These are phyloP conservation scores for Chenopodium quinoa DNA, from an alignment of 148 eudicot species.

Conservation along the genomic window DNA sequence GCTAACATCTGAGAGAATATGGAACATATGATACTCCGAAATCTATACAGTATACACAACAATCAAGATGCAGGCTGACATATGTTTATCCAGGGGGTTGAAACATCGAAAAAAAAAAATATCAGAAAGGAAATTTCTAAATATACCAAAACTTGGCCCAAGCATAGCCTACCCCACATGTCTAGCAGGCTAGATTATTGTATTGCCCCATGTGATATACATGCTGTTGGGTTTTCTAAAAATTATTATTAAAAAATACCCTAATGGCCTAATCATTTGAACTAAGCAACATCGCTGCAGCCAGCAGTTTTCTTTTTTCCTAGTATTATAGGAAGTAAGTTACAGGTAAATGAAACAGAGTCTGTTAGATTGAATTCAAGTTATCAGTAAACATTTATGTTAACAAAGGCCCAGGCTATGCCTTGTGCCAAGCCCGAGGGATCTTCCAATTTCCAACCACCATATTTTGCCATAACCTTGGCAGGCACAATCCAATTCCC, in stretches of 20 bases:
- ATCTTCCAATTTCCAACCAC: too few relatives aligned
- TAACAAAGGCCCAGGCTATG: too few relatives aligned
- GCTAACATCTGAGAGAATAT: neutral
- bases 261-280: neutral
- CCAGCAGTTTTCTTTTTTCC: neutral
- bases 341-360: neutral
- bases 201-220: neutral
- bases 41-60: neutral
- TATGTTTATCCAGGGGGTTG: neutral
- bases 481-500: too few relatives aligned
- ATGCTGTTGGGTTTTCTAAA: too few relatives aligned
- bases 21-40: neutral
- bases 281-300: neutral
- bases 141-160: neutral
- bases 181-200: neutral
- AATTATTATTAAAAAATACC: too few relatives aligned
- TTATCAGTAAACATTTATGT: neutral
- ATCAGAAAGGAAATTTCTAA: neutral
- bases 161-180: neutral
- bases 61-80: neutral
- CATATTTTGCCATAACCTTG: too few relatives aligned
- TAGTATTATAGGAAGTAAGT: neutral
- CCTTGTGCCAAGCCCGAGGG: too few relatives aligned
- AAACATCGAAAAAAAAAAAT: neutral
- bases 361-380: neutral